phyloP scores from a whole-genome alignment of 2,329 filamentous ascomycete genomes.

The Verticillium klebahnii region DNA sequence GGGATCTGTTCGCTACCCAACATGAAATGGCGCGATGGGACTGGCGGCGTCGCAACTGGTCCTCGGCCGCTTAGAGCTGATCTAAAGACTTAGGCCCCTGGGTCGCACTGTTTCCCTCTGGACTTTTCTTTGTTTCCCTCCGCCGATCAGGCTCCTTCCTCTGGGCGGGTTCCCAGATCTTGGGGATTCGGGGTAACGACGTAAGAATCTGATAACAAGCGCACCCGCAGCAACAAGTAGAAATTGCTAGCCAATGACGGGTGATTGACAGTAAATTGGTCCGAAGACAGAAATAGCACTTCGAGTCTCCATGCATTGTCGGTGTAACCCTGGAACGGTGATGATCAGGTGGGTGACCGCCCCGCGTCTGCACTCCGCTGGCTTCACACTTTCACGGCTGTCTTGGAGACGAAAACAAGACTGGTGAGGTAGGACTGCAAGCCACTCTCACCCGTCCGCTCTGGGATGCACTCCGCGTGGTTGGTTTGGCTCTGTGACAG shows the following conservation, averaged over 20 bases:
- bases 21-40: slow-evolving; percentile 3
- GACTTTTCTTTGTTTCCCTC: neutral
- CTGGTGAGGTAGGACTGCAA: neutral
- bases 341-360: neutral
- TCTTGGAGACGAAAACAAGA: too few species aligned
- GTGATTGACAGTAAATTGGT: neutral
- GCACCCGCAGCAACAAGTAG: neutral
- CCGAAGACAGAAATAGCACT: neutral
- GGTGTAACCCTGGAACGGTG: neutral
- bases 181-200: neutral
- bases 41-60: neutral
- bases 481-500: neutral
- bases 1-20: neutral
- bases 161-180: neutral
- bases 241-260: neutral
- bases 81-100: neutral
- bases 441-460: neutral
- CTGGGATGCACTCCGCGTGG: neutral
- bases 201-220: neutral
- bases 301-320: neutral
- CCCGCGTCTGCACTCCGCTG: neutral
- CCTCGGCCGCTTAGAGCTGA: neutral
- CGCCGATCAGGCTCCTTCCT: neutral
- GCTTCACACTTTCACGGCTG: too few species aligned
- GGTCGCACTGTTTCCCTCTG: too few species aligned